Evolutionary conservation across 257 asterid species (phyloP), one percentile per base, ranked within the genome.

Genomic region (Scutellaria barbata): DNA sequence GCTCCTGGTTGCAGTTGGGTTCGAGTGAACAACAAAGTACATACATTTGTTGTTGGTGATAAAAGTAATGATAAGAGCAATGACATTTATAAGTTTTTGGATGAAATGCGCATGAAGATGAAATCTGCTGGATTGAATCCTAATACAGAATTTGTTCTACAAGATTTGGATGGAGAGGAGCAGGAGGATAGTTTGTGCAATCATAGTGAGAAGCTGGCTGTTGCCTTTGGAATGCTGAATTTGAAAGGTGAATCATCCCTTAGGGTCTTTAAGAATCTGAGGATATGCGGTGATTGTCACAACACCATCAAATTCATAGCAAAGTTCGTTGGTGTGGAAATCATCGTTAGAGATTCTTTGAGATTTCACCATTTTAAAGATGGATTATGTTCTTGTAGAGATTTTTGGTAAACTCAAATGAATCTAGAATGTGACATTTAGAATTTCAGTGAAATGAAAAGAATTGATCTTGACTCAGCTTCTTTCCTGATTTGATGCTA

Each of bases 121-220:
- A 89, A 76, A 73, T 67, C 75, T 46, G 86, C 82, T 0, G 94
- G 96, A 53, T 74, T 71, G n/a, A 72, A 56, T 64, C 94, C 94
- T 13, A 65, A 78, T 51, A 85, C 85, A 7, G 88, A 81, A n/a
- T 84, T 73, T 74, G 96, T 89, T 59, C 72, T 81, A 40, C 96
- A 87, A 81, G 94, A 87, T 77, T 69, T 89, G 82, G 85, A 87
- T 68, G 82, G 81, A 59, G 92, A 87, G 81, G 96, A 87, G 76
- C 80, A 81, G 75, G 94, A 89, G 74, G 76, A 76, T 60, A 87
- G 90, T 67, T 63, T 89, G 83, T 89, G 94, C 77, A 82, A 79
- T 85, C 96, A 87, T 46, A 81, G 94, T 62, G 96, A 89, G 84
- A 89, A 81, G 83, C 85, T 87, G 64, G 96, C 96, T 22, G 90